Base-by-base conservation (phyloP, 2,329 filamentous ascomycete genomes). In the Eutypa lata region DNA sequence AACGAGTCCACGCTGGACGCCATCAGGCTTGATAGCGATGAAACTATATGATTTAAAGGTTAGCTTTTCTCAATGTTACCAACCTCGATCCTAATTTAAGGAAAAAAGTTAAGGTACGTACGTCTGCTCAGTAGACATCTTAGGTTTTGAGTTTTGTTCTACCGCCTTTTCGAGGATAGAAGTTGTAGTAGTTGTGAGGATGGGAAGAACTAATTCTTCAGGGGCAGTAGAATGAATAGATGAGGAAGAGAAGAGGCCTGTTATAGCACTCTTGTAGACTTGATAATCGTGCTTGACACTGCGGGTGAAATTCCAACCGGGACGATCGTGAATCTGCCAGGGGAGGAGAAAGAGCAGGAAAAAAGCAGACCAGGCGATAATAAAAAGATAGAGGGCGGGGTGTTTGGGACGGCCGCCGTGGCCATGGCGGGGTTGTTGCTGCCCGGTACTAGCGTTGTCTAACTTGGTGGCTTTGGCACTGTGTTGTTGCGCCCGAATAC, bases 21-120 rank as follows among this genome's bases (percentile, higher is more conserved):
- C 94, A 81, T 97, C 94, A 69, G 93, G 94, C 91, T 99, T 99
- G 86, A 99, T 91, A 75, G 94, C 94, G 85, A 97, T 97, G 90
- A 97, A 97, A 82, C 93, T 97, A 71, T 65, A 48, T 22, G n/a
- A n/a, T 40, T 1, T 8, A 11, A 18, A 3, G 19, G 37, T 58
- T 50, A 58, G 51, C 31, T 45, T 45, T 38, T 5, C 43, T 7
- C 26, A 35, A 14, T 28, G n/a, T n/a, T n/a, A 13, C 28, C 10
- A 35, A 35, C 21, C 16, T 11, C 26, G 26, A 31, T 31, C 26
- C 26, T 31, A 31, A 49, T 33, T 24, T n/a, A n/a, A n/a, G n/a
- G 35, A 10, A 22, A 7, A 18, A 5, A 14, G 19, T 16, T 22
- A 11, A 43, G 22, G 18, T 16, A 63, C 65, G 59, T 53, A 68